Conservation (phyloP, 225 moss, liverwort and hornwort genomes). For the Marchantia polymorpha region DNA sequence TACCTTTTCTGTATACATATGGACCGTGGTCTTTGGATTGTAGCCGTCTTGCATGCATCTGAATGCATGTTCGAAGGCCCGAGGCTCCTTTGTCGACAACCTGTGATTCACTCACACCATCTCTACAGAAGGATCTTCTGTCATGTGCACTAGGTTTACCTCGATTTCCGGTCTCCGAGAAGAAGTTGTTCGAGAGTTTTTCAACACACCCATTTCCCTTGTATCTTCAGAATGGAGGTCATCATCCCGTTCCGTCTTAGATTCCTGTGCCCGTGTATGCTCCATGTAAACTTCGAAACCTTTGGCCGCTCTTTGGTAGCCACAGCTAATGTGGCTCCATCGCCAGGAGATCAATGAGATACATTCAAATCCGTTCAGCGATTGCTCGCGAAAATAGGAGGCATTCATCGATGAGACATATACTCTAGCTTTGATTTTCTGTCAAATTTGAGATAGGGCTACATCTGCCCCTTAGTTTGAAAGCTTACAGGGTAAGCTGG, state of each 20-base stretch:
- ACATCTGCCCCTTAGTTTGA: too few relatives aligned
- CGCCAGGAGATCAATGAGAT: conserved; percentile 80
- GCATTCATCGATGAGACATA: too few relatives aligned
- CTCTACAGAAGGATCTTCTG: conserved; percentile 82
- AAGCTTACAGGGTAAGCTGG: too few relatives aligned
- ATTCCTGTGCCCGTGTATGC: conserved; percentile 61
- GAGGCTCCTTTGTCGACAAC: conserved; percentile 63
- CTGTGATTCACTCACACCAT: conserved; percentile 76
- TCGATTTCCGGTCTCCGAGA: not conserved
- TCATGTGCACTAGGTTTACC: conserved; percentile 34
- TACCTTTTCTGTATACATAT: conserved; percentile 83
- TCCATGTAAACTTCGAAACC: conserved; percentile 68
- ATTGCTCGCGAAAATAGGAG: too few relatives aligned
- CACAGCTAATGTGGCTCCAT: conserved; percentile 63
- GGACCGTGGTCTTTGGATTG: conserved; percentile 69
- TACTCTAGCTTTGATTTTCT: too few relatives aligned
- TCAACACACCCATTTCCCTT: conserved; percentile 55
- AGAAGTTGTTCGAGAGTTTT: conserved; percentile 67
- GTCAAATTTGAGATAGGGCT: too few relatives aligned
- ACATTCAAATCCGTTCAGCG: conserved; percentile 99
- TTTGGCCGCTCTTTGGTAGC: conserved; percentile 56
- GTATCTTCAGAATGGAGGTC: conserved; percentile 43
- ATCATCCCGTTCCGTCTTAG: conserved; percentile 75
- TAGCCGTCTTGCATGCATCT: conserved; percentile 46
- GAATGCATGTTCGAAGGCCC: conserved; percentile 70